phyloP scores from a whole-genome alignment of 352 stramenopile species.

The Phytophthora hybrid region DNA sequence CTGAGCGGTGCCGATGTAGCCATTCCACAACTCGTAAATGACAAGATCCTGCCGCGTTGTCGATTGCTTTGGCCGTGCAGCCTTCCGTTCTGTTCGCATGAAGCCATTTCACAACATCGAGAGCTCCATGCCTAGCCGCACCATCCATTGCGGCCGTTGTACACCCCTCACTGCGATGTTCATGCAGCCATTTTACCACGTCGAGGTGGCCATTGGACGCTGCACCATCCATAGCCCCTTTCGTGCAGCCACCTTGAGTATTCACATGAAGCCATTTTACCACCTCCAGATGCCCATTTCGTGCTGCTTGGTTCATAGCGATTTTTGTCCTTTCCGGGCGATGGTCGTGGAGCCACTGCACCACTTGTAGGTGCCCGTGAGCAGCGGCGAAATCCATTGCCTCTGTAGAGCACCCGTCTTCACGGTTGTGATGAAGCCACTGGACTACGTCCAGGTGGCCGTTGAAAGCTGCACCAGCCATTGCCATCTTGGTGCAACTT shows the following conservation, averaged over 20 bases:
- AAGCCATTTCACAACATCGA: slow-evolving; percentile 10
- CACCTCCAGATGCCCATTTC: slow-evolving; percentile 1
- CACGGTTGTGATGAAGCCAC: slow-evolving; percentile 4
- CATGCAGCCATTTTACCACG: slow-evolving; percentile 10
- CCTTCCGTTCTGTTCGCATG: slow-evolving; percentile 4
- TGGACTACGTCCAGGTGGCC: slow-evolving; percentile 6
- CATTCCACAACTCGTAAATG: slow-evolving; percentile 5
- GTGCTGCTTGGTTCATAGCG: neutral
- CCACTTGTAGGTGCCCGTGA: slow-evolving; percentile 1
- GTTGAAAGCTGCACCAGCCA: neutral
- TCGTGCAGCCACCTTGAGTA: neutral
- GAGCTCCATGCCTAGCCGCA: neutral
- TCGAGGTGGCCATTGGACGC: neutral
- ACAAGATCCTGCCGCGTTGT: neutral
- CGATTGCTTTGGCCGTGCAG: neutral
- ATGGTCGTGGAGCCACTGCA: slow-evolving; percentile 10
- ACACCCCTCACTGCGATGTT: neutral
- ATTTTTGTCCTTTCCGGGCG: neutral
- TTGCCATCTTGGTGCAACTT: neutral
- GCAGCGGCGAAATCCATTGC: neutral
- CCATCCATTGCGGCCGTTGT: slow-evolving; percentile 8
- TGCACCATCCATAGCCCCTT: neutral
- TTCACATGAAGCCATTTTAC: slow-evolving; percentile 6
- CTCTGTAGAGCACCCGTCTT: neutral
- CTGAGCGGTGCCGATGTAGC: neutral